These are phyloP conservation scores for Colletotrichum gloeosporioides DNA, from an alignment of 2,329 filamentous ascomycete species.

Conservation along the genomic window DNA sequence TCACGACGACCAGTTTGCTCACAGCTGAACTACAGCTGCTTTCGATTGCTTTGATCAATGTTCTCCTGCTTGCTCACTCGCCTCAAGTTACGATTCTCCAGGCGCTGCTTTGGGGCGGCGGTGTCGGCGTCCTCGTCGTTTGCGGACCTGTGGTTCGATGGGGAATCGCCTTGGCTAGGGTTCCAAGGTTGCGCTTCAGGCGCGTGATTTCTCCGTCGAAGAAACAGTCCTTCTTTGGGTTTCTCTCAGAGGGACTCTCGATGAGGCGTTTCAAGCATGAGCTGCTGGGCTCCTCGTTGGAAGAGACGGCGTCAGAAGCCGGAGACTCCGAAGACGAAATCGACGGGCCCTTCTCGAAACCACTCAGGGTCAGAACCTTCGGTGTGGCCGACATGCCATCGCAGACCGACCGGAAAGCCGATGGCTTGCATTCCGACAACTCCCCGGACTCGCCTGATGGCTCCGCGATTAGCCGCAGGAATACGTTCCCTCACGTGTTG, in stretches of 20 bases:
- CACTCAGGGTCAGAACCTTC: slow-evolving; percentile 34
- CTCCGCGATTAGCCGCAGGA: slow-evolving; percentile 39
- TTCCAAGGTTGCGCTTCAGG: slow-evolving; percentile 90
- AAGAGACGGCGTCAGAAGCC: slow-evolving; percentile 36
- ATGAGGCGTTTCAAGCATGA: slow-evolving; percentile 53
- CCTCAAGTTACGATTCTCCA: slow-evolving; percentile 88
- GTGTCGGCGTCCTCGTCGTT: slow-evolving; percentile 73
- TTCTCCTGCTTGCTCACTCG: slow-evolving; percentile 78
- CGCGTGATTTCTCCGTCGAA: slow-evolving; percentile 49
- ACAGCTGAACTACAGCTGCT: slow-evolving; percentile 88
- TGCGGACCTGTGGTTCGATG: slow-evolving; percentile 79
- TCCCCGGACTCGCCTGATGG: slow-evolving; percentile 25
- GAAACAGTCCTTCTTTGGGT: slow-evolving; percentile 41
- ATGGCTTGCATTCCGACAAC: slow-evolving; percentile 1
- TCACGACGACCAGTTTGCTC: slow-evolving; percentile 89
- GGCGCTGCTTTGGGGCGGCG: slow-evolving; percentile 84
- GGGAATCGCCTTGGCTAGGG: slow-evolving; percentile 84
- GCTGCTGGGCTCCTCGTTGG: slow-evolving; percentile 33
- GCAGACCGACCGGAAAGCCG: not conserved
- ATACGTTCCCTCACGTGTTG: slow-evolving; percentile 57
- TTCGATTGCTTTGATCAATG: slow-evolving; percentile 80
- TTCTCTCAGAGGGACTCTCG: slow-evolving; percentile 45
- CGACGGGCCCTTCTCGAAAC: not conserved
- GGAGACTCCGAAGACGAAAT: slow-evolving; percentile 32
- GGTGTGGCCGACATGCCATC: slow-evolving; percentile 20